Evolutionary conservation across 345 rosid species (phyloP), one percentile per base, ranked within the genome.

Genomic region (Aethionema arabicum): DNA sequence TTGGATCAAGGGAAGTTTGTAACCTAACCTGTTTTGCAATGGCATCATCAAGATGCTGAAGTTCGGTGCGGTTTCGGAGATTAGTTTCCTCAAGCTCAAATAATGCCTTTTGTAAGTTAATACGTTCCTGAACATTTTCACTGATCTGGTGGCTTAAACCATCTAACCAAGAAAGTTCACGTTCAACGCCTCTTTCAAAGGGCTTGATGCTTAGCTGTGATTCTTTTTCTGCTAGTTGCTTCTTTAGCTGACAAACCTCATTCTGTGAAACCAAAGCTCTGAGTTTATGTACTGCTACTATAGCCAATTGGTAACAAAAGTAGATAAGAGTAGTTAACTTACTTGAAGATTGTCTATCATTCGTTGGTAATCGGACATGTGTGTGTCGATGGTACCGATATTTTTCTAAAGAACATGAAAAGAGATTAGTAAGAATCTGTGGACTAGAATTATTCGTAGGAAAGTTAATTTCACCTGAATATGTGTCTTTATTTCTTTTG

Each of bases 291-390:
- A 47, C 58, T 37, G 38, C 56, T 45, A 38, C 37, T 35, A 58
- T 21, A 29, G 42, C 16, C 37, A 16, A 0, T 43, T 11, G 51
- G 32, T 52, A 59, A 53, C 5, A 40, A 16, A 41, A 29, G 47
- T n/a, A 32, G 16, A 41, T 61, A 0, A 14, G 14, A 33, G 8
- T 16, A 42, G 39, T 41, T n/a, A 61, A 61, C 65, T 61, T 67
- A 73, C 98, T 84, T 92, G 95, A 78, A 92, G 98, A 80, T 78
- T 81, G 72, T 92, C 98, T 72, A 92, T 89, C 96, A 92, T 92
- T 50, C 84, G 81, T 67, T 92, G 96, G 80, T 92, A 92, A 79
- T 92, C 98, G 57, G 95, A 85, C 47, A 92, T 84, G 56, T 88
- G 95, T 44, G 84, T 83, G 64, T 88, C 91, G 12, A 92, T 69